Evolutionary conservation across 2,329 filamentous ascomycete genomes (phyloP).

Genomic region (Trichoderma citrinoviride): DNA sequence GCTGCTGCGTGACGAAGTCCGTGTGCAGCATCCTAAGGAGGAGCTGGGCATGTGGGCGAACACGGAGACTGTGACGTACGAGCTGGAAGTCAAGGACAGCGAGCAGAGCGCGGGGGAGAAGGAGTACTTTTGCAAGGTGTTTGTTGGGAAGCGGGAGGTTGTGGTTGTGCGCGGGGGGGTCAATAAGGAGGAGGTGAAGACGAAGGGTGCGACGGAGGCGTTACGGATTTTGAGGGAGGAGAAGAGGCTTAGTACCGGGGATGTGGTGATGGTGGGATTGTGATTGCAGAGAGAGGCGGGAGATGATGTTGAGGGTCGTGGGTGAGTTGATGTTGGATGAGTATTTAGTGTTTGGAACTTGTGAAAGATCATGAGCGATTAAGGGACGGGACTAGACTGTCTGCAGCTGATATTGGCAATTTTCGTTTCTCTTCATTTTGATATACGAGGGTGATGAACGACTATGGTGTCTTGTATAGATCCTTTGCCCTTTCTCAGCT

Average conservation of each 20-base stretch:
- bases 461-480: not conserved
- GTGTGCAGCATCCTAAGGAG: slow-evolving; percentile 65
- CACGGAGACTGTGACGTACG: slow-evolving; percentile 54
- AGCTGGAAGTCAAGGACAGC: slow-evolving; percentile 31
- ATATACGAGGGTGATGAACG: not conserved
- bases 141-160: slow-evolving; percentile 47
- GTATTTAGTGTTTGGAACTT: not conserved
- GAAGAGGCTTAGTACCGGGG: slow-evolving; percentile 21
- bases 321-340: not conserved
- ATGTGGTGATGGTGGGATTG: not conserved
- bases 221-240: slow-evolving; percentile 37
- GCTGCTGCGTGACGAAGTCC: slow-evolving; percentile 57
- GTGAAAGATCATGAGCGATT: not conserved
- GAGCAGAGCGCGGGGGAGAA: slow-evolving; percentile 26
- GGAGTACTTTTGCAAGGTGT: slow-evolving; percentile 46
- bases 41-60: slow-evolving; percentile 60
- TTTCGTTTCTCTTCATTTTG: not conserved
- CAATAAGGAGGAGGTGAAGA: slow-evolving; percentile 52
- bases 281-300: not conserved
- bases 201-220: slow-evolving; percentile 54
- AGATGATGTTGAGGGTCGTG: not conserved
- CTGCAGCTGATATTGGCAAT: not conserved
- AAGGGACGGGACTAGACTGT: not conserved
- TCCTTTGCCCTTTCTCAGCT: no score
- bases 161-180: slow-evolving; percentile 46